Percentiles rank a stretch among this genome's conserved stretches.
These are phyloP conservation scores for Leccinum angustisporum DNA, from an alignment of 1,284 basidiomycete species.

Conservation along the genomic window DNA sequence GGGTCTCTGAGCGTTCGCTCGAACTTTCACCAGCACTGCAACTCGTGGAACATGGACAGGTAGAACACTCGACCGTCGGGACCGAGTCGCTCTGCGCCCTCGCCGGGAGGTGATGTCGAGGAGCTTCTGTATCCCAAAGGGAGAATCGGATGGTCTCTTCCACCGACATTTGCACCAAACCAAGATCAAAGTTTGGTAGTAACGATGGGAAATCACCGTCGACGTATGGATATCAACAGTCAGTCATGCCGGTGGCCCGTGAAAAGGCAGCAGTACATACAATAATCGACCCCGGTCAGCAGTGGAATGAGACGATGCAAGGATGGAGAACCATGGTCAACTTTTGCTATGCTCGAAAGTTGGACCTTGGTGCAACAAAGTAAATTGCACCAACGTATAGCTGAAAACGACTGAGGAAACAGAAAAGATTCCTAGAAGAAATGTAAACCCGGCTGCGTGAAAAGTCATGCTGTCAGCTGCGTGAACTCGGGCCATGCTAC, in stretches of 20 bases:
- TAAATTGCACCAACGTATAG: neutral
- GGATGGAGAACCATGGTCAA: too few relatives aligned
- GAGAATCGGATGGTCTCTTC: neutral
- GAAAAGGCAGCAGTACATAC: neutral
- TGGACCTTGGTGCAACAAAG: neutral
- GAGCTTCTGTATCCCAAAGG: neutral
- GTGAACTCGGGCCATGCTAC: too few relatives aligned
- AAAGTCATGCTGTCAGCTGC: neutral
- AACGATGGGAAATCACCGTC: neutral
- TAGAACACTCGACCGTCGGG: neutral
- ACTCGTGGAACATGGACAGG: neutral
- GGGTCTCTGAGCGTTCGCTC: neutral
- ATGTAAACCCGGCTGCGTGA: neutral
- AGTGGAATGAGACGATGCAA: too few relatives aligned
- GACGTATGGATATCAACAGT: neutral
- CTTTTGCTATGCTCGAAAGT: neutral
- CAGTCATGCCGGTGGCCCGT: neutral
- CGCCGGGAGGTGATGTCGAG: neutral
- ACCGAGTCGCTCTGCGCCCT: neutral
- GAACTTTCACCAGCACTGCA: slow-evolving; percentile 1
- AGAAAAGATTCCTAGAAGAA: neutral
- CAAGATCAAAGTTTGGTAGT: neutral
- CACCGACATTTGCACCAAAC: neutral
- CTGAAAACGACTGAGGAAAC: slow-evolving; percentile 1
- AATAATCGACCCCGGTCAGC: neutral